Base-by-base conservation (phyloP, 306 rosid species). In the Crotalaria pallida region DNA sequence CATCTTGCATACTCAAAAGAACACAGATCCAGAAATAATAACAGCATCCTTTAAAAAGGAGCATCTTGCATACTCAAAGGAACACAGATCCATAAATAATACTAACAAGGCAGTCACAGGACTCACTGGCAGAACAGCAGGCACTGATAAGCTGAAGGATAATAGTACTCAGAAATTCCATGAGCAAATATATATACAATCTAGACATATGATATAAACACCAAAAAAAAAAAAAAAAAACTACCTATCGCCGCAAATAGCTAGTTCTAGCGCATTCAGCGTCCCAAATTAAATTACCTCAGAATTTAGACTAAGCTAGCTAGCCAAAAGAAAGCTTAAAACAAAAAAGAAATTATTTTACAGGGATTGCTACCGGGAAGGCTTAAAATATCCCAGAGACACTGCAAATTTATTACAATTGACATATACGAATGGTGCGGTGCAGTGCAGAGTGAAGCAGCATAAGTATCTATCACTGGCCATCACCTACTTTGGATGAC, bases 321-420 rank as follows among this genome's bases (percentile, higher is more conserved):
- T 38, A 9, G 24, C 18, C 38, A 67, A 59, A 51, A 41, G 50
- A 51, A n/a, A 44, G 7, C 49, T 1, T 4, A 4, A 13, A 44
- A 44, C 17, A 8, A 44, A 34, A 22, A 65, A 65, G 45, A 24
- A 49, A 15, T 55, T 27, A 80, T 81, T 64, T 52, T 76, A 81
- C 92, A 84, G 68, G 65, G 80, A 69, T 59, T 23, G 82, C 81
- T 73, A 67, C 82, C 56, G 76, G 87, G 85, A 75, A 84, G 79
- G 75, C 84, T 56, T 82, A 72, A 85, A 84, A 86, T 82, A 81
- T 84, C 90, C 88, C 92, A 67, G 74, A 69, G 77, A 76, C 51
- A 45, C 69, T 67, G 62, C 66, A 74, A 38, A 43, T 11, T 13
- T 18, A 34, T 13, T 26, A n/a, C 29, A 29, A 53, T 21, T 44